Percentiles rank a stretch among this genome's conserved stretches.
These are phyloP conservation scores for Fusarium sp. DNA, from an alignment of 2,329 filamentous ascomycete genomes.

Conservation along the genomic window DNA sequence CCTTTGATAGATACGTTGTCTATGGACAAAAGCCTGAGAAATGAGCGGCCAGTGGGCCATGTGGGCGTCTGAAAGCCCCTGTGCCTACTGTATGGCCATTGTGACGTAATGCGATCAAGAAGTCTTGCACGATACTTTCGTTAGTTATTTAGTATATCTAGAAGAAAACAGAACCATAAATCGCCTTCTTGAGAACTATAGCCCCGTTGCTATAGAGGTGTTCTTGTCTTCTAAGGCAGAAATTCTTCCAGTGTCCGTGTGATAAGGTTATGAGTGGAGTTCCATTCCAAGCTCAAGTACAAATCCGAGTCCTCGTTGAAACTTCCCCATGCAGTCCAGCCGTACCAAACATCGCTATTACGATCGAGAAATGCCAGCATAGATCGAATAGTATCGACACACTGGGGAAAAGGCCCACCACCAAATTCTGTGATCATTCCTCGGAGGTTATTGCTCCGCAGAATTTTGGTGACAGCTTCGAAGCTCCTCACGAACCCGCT, in stretches of 20 bases:
- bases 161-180: no score
- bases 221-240: neutral
- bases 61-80: no score
- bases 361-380: constrained; percentile 7
- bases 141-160: no score
- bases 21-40: constrained; percentile 26
- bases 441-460: neutral
- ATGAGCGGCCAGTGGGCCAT: neutral
- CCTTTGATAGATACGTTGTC: constrained; percentile 17
- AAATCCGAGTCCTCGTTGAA: constrained; percentile 4
- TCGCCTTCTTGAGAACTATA: no score
- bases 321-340: constrained; percentile 5
- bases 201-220: no score
- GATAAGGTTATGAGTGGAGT: neutral
- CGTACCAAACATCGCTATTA: constrained; percentile 12
- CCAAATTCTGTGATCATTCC: constrained; percentile 9
- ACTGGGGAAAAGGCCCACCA: neutral
- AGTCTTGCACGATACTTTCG: no score
- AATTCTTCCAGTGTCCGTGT: neutral
- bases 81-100: no score
- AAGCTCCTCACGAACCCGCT: neutral
- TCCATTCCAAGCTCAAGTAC: constrained; percentile 1
- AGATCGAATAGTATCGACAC: neutral
- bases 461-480: neutral
- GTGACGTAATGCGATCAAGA: no score